Percentiles rank a stretch among this genome's conserved stretches.
Conservation (phyloP, 805 yeast species). For the Ogataea trehalophila region DNA sequence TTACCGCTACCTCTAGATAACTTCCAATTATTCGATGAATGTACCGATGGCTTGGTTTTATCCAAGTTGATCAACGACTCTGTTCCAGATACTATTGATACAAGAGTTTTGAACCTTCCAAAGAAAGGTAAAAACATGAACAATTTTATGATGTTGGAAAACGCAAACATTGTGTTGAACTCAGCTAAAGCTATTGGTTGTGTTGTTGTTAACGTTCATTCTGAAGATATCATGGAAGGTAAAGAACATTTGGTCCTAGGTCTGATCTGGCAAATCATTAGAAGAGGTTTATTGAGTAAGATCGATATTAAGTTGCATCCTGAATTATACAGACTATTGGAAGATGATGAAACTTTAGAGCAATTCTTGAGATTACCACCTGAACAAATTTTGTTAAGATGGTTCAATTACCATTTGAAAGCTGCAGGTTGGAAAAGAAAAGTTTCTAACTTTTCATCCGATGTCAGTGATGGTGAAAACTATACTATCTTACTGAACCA, state of each 20-base stretch:
- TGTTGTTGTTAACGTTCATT: conserved; percentile 94
- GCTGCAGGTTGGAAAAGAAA: conserved; percentile 87
- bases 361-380: conserved; percentile 96
- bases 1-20: conserved; percentile 91
- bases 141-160: conserved; percentile 93
- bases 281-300: conserved; percentile 91
- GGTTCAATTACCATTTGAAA: conserved; percentile 95
- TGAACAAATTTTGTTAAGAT: conserved; percentile 91
- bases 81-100: conserved; percentile 97
- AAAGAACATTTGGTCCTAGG: conserved; percentile 90
- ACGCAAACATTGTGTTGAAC: conserved; percentile 95
- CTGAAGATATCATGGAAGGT: conserved; percentile 91
- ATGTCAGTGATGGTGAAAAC: conserved; percentile 92
- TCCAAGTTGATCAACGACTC: conserved; percentile 95
- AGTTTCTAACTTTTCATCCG: conserved; percentile 80
- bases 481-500: conserved; percentile 88
- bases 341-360: conserved; percentile 95
- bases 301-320: conserved; percentile 96
- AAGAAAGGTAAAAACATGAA: conserved; percentile 76
- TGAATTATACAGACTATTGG: conserved; percentile 87
- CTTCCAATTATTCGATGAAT: conserved; percentile 94
- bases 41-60: conserved; percentile 89
- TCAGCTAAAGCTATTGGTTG: conserved; percentile 99
- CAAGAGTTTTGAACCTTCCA: conserved; percentile 91
- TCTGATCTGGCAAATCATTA: conserved; percentile 93